Evolutionary conservation across 2,329 filamentous ascomycete genomes (phyloP), one percentile per base, ranked within the genome.

Genomic region (Talaromyces sp.): DNA sequence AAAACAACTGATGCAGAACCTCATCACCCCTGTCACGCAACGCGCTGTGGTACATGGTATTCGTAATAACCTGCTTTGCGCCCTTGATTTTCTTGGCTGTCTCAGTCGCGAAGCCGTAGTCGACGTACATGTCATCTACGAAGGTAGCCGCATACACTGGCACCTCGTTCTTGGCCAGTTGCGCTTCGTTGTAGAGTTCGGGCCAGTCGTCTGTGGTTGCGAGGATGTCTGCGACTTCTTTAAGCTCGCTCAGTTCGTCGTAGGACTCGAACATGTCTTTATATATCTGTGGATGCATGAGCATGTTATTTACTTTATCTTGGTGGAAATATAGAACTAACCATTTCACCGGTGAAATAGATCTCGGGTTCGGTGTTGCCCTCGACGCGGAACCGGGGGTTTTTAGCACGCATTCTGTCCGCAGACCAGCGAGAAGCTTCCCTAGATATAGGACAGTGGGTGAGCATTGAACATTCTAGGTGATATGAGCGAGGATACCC

Each of bases 71-170:
- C 47, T 91, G 88, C 80, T 92, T 93, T 74, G 87, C 89, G 0
- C 88, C 89, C 74, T 86, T 89, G 74, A 97, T 91, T 72, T 88
- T 85, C 47, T 80, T 80, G 10, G 91, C 92, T 17, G 92, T 96
- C 70, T 90, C 87, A 71, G 86, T 84, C 8, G 91, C 90, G 63
- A 93, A 80, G 6, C 87, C 86, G 70, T 86, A 91, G 73, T 96
- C 91, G 34, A 98, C 93, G 72, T 96, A 97, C 91, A 97, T 95
- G 74, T 97, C 93, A 68, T 97, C 90, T 4, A 92, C 76, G 71
- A 91, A 98, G 1, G 88, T 90, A 0, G 91, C 92, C 1, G 93
- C 90, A 73, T 95, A 97, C 0, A 96, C 88, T 0, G 94, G 93
- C 0, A 97, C 91, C 66, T 88, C 83, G 72, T 97, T 97, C 71